Evolutionary conservation across 441 rosid genomes (phyloP).

Genomic region (Omphalea diandra): DNA sequence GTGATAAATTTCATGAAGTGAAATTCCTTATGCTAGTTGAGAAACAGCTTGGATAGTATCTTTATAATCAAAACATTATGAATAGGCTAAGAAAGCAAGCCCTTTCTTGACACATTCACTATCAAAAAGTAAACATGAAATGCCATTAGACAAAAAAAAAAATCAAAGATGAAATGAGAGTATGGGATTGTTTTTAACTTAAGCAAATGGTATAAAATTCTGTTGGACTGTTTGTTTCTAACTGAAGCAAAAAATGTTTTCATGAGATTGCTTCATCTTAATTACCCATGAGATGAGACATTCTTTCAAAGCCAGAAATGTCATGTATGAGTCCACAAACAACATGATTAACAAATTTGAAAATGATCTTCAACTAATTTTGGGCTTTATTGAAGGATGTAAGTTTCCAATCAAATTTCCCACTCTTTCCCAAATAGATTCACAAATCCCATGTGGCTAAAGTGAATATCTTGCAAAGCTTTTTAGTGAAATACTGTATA

Average conservation of each 20-base stretch:
- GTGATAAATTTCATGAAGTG: no score
- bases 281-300: not conserved
- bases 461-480: not conserved
- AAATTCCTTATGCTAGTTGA: not conserved
- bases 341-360: constrained; percentile 21
- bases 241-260: not conserved
- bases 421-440: not conserved
- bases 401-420: constrained; percentile 8
- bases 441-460: constrained; percentile 7
- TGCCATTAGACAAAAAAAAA: not conserved
- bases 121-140: not conserved
- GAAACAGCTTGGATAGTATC: no score
- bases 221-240: not conserved
- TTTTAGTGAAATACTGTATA: not conserved
- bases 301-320: no score
- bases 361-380: not conserved
- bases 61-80: not conserved
- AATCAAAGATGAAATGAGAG: constrained; percentile 15
- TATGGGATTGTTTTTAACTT: not conserved
- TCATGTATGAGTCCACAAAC: not conserved
- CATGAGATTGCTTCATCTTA: no score
- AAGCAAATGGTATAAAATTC: not conserved
- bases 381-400: not conserved
- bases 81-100: not conserved
- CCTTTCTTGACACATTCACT: not conserved